These are phyloP conservation scores for Fistulifera pelliculosa DNA, from an alignment of 108 stramenopile species.

Conservation along the genomic window DNA sequence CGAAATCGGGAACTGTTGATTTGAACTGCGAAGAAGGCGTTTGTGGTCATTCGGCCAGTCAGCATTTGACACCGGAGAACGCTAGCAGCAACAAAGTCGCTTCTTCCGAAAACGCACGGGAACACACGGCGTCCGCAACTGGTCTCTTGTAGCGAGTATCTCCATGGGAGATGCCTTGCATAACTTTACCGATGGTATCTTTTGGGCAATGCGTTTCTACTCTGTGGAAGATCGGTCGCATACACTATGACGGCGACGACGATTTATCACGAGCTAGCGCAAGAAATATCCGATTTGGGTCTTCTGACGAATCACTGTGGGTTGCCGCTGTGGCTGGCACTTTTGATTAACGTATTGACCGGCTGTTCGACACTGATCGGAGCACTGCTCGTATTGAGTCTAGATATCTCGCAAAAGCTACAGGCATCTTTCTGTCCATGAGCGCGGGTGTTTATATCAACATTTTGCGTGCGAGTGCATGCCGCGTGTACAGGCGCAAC, in stretches of 20 bases:
- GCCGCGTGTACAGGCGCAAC: constrained; percentile 25
- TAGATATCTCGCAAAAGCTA: constrained; percentile 29
- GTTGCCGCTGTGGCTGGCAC: constrained; percentile 32
- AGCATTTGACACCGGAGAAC: no score
- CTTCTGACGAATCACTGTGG: constrained; percentile 56
- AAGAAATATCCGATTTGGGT: constrained; percentile 81
- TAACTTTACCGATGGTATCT: constrained; percentile 81
- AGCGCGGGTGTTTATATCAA: constrained; percentile 71
- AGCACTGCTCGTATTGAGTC: constrained; percentile 35
- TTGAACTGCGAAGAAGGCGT: neutral
- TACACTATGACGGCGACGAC: constrained; percentile 48
- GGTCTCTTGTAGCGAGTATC: constrained; percentile 18
- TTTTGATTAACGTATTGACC: constrained; percentile 51
- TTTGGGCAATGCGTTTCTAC: constrained; percentile 67
- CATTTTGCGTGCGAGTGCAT: constrained; percentile 55
- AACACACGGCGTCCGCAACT: neutral
- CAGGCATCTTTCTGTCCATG: constrained; percentile 59
- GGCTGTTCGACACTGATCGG: constrained; percentile 64
- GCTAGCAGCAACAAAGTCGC: neutral
- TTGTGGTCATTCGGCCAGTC: no score
- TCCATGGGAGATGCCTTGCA: constrained; percentile 62
- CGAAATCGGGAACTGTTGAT: constrained; percentile 7
- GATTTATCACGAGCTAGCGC: constrained; percentile 69
- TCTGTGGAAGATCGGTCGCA: constrained; percentile 34
- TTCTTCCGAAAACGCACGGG: no score